phyloP scores from a whole-genome alignment of 495 filamentous ascomycete genomes.

The Aspergillus wentii region DNA sequence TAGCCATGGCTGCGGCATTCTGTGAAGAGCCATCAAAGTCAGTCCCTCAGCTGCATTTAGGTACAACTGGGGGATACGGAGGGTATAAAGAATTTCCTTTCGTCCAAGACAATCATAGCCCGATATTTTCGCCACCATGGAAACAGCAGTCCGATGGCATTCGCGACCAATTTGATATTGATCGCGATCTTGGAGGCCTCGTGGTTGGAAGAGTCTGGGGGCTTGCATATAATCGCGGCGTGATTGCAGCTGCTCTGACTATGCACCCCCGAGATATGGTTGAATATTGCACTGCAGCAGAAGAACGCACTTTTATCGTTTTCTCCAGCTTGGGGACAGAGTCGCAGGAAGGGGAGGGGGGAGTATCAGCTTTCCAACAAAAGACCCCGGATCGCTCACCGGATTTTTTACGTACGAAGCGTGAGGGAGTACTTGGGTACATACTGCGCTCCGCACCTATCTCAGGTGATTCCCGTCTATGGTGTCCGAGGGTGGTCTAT shows the following conservation, averaged over 20 bases:
- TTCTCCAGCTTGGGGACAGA: constrained; percentile 26
- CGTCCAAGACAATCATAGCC: neutral
- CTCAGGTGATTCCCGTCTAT: constrained; percentile 4
- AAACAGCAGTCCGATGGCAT: constrained; percentile 23
- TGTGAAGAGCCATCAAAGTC: constrained; percentile 10
- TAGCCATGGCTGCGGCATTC: constrained; percentile 23
- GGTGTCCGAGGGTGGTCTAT: constrained; percentile 30
- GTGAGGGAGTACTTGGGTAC: constrained; percentile 22
- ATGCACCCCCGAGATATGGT: constrained; percentile 49
- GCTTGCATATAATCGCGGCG: constrained; percentile 33
- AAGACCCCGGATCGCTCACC: constrained; percentile 3
- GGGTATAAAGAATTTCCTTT: constrained; percentile 5
- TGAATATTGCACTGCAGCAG: constrained; percentile 40
- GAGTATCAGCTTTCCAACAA: constrained; percentile 10
- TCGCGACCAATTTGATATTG: constrained; percentile 40
- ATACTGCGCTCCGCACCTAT: constrained; percentile 18
- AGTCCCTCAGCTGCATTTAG: constrained; percentile 22
- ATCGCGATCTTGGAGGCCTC: constrained; percentile 40
- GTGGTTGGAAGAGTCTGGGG: constrained; percentile 46
- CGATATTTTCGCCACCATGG: constrained; percentile 21
- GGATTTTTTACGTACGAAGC: constrained; percentile 10
- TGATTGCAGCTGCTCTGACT: constrained; percentile 37
- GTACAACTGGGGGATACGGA: constrained; percentile 25
- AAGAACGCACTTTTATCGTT: constrained; percentile 32
- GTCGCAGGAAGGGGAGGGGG: neutral